These are phyloP conservation scores for Kwoniella bestiolae DNA, from an alignment of 768 basidiomycete species.

Conservation along the genomic window DNA sequence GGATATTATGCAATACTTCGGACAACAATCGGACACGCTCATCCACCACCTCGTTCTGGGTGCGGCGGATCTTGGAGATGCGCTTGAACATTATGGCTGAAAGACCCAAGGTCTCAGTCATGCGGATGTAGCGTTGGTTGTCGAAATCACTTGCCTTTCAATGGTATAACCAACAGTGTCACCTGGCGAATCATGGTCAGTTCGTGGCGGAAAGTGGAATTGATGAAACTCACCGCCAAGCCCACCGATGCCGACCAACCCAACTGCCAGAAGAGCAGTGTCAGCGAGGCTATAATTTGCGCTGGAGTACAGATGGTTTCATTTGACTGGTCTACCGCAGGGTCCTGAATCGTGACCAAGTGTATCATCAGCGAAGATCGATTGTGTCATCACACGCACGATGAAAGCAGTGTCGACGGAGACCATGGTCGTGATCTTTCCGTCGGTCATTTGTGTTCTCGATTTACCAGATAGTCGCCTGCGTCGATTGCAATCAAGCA, in stretches of 20 bases:
- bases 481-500: not conserved
- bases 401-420: conserved; percentile 53
- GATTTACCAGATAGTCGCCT: conserved; percentile 67
- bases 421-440: conserved; percentile 73
- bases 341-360: not conserved
- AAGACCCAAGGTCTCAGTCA: not conserved
- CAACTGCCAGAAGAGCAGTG: conserved; percentile 69
- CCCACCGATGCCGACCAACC: conserved; percentile 72
- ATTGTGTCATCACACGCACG: no score
- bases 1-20: conserved; percentile 71
- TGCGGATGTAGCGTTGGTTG: no score
- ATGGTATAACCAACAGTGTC: conserved; percentile 65
- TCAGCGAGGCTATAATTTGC: conserved; percentile 66
- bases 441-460: conserved; percentile 66
- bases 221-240: conserved; percentile 24
- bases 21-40: conserved; percentile 68
- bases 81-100: conserved; percentile 2
- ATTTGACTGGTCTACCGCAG: conserved; percentile 1
- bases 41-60: conserved; percentile 67
- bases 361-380: no score
- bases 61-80: conserved; percentile 24
- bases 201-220: no score
- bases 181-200: no score
- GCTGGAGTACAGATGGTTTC: conserved; percentile 52
- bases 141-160: conserved; percentile 63